Conservation (phyloP, 2,329 filamentous ascomycete genomes). For the Diplodia intermedia region DNA sequence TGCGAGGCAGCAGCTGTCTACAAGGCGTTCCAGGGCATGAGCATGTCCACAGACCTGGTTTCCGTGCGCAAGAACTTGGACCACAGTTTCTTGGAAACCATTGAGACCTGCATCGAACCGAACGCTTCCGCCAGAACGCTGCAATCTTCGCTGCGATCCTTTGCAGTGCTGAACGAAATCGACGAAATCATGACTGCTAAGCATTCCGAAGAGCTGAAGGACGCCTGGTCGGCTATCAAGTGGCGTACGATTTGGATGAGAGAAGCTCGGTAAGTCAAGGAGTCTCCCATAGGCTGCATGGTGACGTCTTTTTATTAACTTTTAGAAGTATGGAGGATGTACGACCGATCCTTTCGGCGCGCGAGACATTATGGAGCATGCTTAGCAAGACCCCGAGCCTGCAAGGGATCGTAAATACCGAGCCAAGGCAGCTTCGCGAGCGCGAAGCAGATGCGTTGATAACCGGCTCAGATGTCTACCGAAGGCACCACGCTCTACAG, state of each 20-base stretch:
- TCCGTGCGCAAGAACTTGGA: conserved; percentile 66
- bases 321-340: conserved; percentile 73
- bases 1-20: conserved; percentile 73
- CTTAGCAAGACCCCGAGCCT: conserved; percentile 74
- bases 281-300: background rate
- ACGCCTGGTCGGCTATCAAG: conserved; percentile 69
- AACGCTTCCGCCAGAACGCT: conserved; percentile 59
- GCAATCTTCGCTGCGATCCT: conserved; percentile 64
- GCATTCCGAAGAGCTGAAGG: conserved; percentile 66
- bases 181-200: conserved; percentile 74
- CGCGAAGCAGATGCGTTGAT: conserved; percentile 80
- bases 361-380: conserved; percentile 81
- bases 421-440: conserved; percentile 68
- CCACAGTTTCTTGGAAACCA: conserved; percentile 61
- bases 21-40: conserved; percentile 79
- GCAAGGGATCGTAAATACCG: conserved; percentile 66
- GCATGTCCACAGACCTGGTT: conserved; percentile 66
- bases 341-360: conserved; percentile 78
- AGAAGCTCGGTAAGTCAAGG: conserved; percentile 70
- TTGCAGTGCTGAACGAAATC: conserved; percentile 80
- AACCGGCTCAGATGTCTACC: conserved; percentile 74
- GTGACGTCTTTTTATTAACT: background rate
- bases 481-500: conserved; percentile 81
- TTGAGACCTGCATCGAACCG: conserved; percentile 46
- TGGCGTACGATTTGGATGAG: conserved; percentile 79